These are phyloP conservation scores for Apocynum venetum DNA, from an alignment of 257 asterid species.

Conservation along the genomic window DNA sequence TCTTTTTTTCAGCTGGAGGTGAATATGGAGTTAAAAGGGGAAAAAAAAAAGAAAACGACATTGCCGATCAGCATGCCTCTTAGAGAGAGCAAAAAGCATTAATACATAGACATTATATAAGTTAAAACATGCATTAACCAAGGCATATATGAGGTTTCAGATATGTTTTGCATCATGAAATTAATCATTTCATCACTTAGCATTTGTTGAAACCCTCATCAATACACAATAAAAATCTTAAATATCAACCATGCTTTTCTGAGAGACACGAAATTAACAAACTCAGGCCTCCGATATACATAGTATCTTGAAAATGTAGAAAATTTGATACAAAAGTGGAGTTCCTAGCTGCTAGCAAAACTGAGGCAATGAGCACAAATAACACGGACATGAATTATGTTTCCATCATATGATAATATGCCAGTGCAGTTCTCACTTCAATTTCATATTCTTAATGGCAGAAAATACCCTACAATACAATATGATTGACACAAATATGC, in stretches of 20 bases:
- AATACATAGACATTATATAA: neutral
- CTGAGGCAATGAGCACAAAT: neutral
- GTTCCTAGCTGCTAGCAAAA: neutral
- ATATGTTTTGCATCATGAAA: neutral
- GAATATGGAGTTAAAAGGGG: neutral
- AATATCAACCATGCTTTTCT: neutral
- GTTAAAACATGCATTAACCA: neutral
- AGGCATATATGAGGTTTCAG: neutral
- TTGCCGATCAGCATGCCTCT: neutral
- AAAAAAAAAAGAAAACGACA: neutral
- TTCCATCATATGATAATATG: neutral
- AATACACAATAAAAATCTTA: neutral
- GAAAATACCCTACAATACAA: neutral
- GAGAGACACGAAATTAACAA: neutral
- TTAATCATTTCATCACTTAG: neutral
- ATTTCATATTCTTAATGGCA: neutral
- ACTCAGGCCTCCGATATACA: neutral
- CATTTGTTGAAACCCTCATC: neutral
- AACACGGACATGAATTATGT: neutral
- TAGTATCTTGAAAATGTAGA: neutral
- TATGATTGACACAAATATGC: neutral
- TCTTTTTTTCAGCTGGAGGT: constrained; percentile 68
- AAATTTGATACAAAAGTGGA: neutral
- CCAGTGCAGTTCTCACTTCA: neutral
- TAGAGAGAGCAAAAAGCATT: neutral